Evolutionary conservation across 768 basidiomycete species (phyloP).

Genomic region (Dioszegia crocea): DNA sequence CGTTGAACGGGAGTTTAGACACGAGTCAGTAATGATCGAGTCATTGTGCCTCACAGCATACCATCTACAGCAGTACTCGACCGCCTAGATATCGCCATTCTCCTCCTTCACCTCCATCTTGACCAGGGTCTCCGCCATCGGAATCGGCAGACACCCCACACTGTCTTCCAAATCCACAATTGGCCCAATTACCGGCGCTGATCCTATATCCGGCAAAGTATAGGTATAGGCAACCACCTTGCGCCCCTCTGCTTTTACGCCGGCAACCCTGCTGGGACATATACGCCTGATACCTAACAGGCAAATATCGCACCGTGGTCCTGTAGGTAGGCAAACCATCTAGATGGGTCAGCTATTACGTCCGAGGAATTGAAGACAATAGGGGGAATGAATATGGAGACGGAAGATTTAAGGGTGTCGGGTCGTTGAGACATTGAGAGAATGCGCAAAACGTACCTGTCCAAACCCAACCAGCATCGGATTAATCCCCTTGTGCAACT

Average conservation of each 20-base stretch:
- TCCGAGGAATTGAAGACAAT: not conserved
- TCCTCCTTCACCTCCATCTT: not conserved
- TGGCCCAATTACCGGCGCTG: no score
- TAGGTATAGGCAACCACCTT: constrained; percentile 44
- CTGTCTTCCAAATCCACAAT: no score
- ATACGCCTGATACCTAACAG: constrained; percentile 36
- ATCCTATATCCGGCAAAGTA: not conserved
- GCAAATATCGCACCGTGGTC: constrained; percentile 48
- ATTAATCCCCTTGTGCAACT: constrained; percentile 48
- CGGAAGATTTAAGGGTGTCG: no score
- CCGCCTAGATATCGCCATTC: not conserved
- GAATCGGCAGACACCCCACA: no score
- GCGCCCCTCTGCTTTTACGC: constrained; percentile 37
- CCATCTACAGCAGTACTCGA: no score
- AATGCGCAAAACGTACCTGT: constrained; percentile 15
- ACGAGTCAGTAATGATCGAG: no score
- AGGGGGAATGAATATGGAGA: not conserved
- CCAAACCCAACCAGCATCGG: constrained; percentile 49
- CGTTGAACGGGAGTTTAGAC: no score
- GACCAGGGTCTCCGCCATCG: no score
- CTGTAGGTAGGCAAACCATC: constrained; percentile 45
- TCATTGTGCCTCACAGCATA: no score
- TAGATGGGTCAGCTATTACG: not conserved
- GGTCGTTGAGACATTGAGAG: no score
- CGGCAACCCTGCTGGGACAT: constrained; percentile 37